phyloP scores from a whole-genome alignment of 257 asterid species.

The Mitragyna speciosa region DNA sequence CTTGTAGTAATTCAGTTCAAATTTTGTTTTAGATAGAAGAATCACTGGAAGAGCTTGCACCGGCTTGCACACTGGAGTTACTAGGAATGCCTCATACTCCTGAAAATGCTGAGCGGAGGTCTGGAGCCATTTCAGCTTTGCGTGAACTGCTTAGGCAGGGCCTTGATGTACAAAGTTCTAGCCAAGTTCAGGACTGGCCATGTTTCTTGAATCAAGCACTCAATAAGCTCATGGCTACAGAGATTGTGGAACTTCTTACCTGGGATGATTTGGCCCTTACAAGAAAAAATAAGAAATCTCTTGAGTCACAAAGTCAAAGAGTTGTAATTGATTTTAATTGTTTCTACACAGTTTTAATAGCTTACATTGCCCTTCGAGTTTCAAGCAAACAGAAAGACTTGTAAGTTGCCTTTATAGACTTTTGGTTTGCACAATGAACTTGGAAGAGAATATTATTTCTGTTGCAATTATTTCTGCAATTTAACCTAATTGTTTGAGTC shows the following conservation, averaged over 20 bases:
- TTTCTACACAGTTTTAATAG: constrained; percentile 75
- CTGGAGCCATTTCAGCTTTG: constrained; percentile 89
- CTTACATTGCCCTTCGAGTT: constrained; percentile 92
- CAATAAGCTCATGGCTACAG: constrained; percentile 82
- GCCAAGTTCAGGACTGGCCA: constrained; percentile 97
- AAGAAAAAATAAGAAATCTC: constrained; percentile 87
- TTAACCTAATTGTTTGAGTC: no score
- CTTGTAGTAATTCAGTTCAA: not conserved
- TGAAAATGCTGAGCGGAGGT: constrained; percentile 93
- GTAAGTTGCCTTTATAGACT: no score
- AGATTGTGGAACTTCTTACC: constrained; percentile 80
- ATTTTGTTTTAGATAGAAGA: constrained; percentile 78
- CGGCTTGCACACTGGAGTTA: constrained; percentile 94
- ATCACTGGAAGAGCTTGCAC: constrained; percentile 96
- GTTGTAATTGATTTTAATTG: constrained; percentile 75
- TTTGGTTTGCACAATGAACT: no score
- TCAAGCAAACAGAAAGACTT: no score
- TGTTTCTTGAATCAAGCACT: constrained; percentile 88
- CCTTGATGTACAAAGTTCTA: constrained; percentile 81
- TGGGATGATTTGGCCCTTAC: constrained; percentile 86
- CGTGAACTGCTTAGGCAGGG: constrained; percentile 97
- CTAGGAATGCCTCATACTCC: constrained; percentile 86
- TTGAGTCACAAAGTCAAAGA: constrained; percentile 91
- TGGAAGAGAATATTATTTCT: no score
- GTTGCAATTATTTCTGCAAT: no score